phyloP scores from a whole-genome alignment of 805 yeast genomes.

The Komagataella phaffii region DNA sequence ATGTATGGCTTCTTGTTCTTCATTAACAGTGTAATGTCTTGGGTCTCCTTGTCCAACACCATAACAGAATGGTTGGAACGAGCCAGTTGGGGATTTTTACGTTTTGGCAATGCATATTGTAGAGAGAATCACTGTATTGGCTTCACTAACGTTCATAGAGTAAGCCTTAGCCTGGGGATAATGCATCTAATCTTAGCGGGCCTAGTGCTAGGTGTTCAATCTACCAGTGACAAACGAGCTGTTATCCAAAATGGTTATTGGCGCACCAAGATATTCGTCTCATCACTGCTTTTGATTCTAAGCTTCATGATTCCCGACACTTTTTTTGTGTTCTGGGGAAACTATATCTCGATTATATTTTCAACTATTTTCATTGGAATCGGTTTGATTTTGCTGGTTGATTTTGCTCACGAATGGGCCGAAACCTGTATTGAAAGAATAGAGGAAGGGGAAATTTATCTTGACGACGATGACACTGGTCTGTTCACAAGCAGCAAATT shows the following conservation, averaged over 20 bases:
- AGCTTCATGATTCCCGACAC: conserved; percentile 77
- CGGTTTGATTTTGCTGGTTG: conserved; percentile 82
- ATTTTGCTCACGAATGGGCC: conserved; percentile 98
- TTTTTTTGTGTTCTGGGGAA: conserved; percentile 85
- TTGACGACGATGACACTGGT: conserved; percentile 32
- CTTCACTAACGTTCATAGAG: conserved; percentile 86
- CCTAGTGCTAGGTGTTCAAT: conserved; percentile 58
- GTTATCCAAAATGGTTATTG: conserved; percentile 87
- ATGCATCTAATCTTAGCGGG: conserved; percentile 63
- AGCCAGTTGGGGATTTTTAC: conserved; percentile 55
- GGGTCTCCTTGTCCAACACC: conserved; percentile 85
- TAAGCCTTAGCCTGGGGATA: conserved; percentile 77
- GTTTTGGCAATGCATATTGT: conserved; percentile 42
- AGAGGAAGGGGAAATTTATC: conserved; percentile 56
- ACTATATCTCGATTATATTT: conserved; percentile 71
- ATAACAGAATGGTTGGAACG: conserved; percentile 62
- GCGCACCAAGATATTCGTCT: conserved; percentile 57
- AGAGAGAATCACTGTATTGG: conserved; percentile 78
- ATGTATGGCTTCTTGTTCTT: conserved; percentile 73
- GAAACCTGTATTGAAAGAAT: conserved; percentile 87
- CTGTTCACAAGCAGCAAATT: conserved; percentile 22
- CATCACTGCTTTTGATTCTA: conserved; percentile 40
- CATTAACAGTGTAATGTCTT: conserved; percentile 69
- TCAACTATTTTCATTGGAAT: conserved; percentile 79
- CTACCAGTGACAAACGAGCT: conserved; percentile 68